These are phyloP conservation scores for Fusarium pseudonygamai DNA, from an alignment of 2,329 filamentous ascomycete genomes.

Conservation along the genomic window DNA sequence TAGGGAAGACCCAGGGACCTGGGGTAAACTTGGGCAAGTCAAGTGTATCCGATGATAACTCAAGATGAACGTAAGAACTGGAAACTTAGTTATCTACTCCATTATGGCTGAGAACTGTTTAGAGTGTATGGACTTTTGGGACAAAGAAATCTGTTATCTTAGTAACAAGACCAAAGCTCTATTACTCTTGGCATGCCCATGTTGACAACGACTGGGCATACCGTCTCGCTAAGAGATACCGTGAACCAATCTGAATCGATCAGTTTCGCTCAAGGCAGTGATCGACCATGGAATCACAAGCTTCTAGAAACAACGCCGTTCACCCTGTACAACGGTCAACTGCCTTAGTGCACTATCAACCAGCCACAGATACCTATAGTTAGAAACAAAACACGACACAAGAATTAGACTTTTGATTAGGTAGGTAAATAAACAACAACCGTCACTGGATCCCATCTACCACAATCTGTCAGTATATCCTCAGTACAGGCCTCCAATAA, in stretches of 20 bases:
- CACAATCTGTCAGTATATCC: background rate
- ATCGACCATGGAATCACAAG: conserved; percentile 10
- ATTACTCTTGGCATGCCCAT: background rate
- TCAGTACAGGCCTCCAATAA: conserved; percentile 6
- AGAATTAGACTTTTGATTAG: background rate
- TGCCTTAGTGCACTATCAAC: background rate
- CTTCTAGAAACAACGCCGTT: conserved; percentile 17
- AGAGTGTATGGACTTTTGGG: background rate
- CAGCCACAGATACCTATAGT: background rate
- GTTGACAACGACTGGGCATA: background rate
- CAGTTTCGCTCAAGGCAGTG: background rate
- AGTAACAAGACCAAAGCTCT: background rate
- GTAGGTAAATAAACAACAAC: conserved; percentile 6
- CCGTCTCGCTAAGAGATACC: background rate
- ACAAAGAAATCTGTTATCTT: background rate
- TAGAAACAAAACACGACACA: background rate
- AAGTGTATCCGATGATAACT: rapidly evolving
- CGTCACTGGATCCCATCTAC: background rate
- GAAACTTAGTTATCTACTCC: background rate
- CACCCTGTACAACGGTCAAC: conserved; percentile 11
- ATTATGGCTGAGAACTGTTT: background rate
- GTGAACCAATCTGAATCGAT: background rate
- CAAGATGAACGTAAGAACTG: background rate
- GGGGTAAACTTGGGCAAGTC: background rate
- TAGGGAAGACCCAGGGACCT: background rate